Percentiles rank a stretch among this genome's conserved stretches.
These are phyloP conservation scores for Malassezia pachydermatis DNA, from an alignment of 1,284 basidiomycete species.

Conservation along the genomic window DNA sequence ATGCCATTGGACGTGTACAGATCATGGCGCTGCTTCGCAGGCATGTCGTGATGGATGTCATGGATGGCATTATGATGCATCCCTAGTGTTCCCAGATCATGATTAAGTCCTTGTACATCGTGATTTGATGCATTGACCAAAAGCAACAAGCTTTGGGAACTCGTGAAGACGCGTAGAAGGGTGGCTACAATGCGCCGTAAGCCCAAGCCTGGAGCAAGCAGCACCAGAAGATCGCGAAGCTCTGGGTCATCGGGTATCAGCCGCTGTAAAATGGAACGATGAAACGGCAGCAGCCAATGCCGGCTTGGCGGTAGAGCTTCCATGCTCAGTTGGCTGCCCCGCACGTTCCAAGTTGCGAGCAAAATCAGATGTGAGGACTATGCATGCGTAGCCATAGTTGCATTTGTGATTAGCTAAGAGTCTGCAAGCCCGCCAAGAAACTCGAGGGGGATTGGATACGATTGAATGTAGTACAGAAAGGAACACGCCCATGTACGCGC, in stretches of 20 bases:
- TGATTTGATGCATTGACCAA: slow-evolving; percentile 70
- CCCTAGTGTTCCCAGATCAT: slow-evolving; percentile 83
- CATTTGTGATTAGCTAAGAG: too few relatives aligned
- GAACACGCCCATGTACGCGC: too few relatives aligned
- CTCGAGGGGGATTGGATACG: too few relatives aligned
- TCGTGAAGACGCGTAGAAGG: slow-evolving; percentile 67
- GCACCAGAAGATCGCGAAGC: slow-evolving; percentile 52
- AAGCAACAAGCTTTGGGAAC: slow-evolving; percentile 71
- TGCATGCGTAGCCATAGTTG: too few relatives aligned
- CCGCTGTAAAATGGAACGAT: slow-evolving; percentile 32
- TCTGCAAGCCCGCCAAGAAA: too few relatives aligned
- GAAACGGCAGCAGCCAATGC: slow-evolving; percentile 35
- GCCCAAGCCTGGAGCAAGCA: slow-evolving; percentile 40
- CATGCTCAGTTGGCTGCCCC: too few relatives aligned
- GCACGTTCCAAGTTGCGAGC: too few relatives aligned
- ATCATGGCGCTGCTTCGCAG: slow-evolving; percentile 56
- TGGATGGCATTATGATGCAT: slow-evolving; percentile 75
- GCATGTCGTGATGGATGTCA: slow-evolving; percentile 73
- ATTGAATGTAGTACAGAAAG: too few relatives aligned
- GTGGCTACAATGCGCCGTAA: slow-evolving; percentile 38
- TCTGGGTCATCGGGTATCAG: slow-evolving; percentile 37
- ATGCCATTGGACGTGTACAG: slow-evolving; percentile 53
- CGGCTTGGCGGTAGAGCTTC: slow-evolving; percentile 5
- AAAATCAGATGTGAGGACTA: too few relatives aligned
- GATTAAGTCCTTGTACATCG: slow-evolving; percentile 81